These are phyloP conservation scores for Rhodotorula graminis DNA, from an alignment of 768 basidiomycete species.

Conservation along the genomic window DNA sequence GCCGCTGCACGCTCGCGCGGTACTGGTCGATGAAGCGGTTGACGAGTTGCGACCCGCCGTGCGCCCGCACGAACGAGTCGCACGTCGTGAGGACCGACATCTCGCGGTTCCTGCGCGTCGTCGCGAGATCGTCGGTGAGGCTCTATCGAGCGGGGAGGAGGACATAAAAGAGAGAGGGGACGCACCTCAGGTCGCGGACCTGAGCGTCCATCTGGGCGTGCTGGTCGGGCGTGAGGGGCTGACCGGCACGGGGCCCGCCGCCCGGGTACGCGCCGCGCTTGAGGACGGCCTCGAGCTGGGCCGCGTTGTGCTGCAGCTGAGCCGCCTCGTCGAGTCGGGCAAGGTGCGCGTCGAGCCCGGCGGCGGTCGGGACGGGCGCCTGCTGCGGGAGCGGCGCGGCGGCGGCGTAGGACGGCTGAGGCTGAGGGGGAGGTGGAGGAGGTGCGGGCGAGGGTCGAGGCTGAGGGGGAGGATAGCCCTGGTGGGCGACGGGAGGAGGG, in stretches of 20 bases:
- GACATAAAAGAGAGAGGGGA: too few relatives aligned
- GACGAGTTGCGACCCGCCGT: background rate
- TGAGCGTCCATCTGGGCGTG: background rate
- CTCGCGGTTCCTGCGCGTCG: background rate
- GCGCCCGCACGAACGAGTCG: background rate
- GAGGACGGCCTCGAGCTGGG: background rate
- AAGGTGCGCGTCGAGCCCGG: slow-evolving; percentile 12
- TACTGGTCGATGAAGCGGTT: background rate
- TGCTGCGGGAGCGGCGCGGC: background rate
- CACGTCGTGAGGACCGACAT: background rate
- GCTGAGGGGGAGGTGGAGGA: background rate
- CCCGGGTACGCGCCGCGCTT: slow-evolving; percentile 5
- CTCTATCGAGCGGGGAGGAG: too few relatives aligned
- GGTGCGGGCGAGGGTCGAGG: background rate
- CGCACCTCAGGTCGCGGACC: too few relatives aligned
- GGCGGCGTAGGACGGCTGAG: background rate
- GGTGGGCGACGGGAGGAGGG: background rate
- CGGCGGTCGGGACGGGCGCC: background rate
- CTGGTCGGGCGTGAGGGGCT: slow-evolving; percentile 1
- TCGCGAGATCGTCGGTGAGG: too few relatives aligned
- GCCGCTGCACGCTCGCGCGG: background rate
- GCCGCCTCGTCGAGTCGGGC: slow-evolving; percentile 7
- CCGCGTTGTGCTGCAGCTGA: background rate
- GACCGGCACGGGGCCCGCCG: slow-evolving; percentile 1
- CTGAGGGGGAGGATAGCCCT: background rate